A percentile compares a stretch with the other conserved stretches of the same genome.
Evolutionary conservation across 176 grass and related monocot genomes (phyloP).

Genomic region (Sorghum bicolor): Sorghum_bicolor_NCBIv3 NC_012870.2:16736501-16737000

Average conservation of each 20-base stretch:
- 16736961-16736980: conserved; percentile 1
- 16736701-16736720: not conserved
- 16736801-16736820: not conserved
- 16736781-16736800: not conserved
- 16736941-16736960: not conserved
- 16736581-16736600: not conserved
- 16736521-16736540: not conserved
- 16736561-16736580: not conserved
- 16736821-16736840: not conserved
- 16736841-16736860: not conserved
- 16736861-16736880: not conserved
- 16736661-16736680: not conserved
- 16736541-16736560: not conserved
- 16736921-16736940: not conserved
- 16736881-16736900: not conserved
- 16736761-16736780: not conserved
- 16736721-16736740: not conserved
- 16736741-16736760: not conserved
- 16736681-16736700: not conserved
- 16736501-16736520: not conserved
- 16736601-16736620: not conserved
- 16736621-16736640: not conserved
- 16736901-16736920: not conserved
- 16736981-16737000: not conserved
- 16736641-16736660: not conserved